Percentiles rank a stretch among this genome's conserved stretches.
These are phyloP conservation scores for Picochlorum sp. DNA, from an alignment of 139 green algal genomes.

Conservation along the genomic window DNA sequence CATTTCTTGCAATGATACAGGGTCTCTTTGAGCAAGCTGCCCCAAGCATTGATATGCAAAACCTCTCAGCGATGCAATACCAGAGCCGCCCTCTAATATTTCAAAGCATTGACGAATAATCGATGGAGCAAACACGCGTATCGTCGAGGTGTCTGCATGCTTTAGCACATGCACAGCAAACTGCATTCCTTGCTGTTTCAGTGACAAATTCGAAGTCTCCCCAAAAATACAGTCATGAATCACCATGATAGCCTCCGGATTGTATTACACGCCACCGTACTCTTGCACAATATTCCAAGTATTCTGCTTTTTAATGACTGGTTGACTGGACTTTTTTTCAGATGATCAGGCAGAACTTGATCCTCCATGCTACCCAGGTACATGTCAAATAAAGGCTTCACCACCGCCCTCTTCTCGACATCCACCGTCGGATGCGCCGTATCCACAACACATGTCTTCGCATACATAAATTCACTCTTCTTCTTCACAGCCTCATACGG, in stretches of 20 bases:
- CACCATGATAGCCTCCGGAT: conserved; percentile 42
- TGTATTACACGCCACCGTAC: conserved; percentile 66
- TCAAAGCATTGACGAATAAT: conserved; percentile 46
- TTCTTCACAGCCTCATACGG: conserved; percentile 41
- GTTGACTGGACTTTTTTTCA: conserved; percentile 16
- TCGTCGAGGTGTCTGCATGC: conserved; percentile 52
- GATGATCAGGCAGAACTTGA: conserved; percentile 3
- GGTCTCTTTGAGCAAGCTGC: conserved; percentile 55
- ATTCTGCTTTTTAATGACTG: conserved; percentile 32
- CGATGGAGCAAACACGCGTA: conserved; percentile 41
- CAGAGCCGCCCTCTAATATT: conserved; percentile 36
- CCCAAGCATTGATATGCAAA: conserved; percentile 75
- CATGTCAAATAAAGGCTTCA: conserved; percentile 44
- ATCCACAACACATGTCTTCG: conserved; percentile 36
- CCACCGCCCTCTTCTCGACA: conserved; percentile 47
- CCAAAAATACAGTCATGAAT: conserved; percentile 49
- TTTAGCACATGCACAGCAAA: conserved; percentile 78
- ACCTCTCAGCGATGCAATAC: conserved; percentile 36
- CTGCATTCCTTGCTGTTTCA: conserved; percentile 74
- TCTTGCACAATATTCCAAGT: conserved; percentile 46
- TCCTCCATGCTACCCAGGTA: conserved; percentile 47
- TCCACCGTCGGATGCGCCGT: conserved; percentile 36
- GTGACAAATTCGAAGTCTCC: conserved; percentile 20
- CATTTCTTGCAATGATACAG: conserved; percentile 29
- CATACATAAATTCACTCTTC: conserved; percentile 70